Evolutionary conservation across 192 early-diverging fungal genomes (phyloP), one percentile per base, ranked within the genome.

Genomic region (Backusella sp.): DNA sequence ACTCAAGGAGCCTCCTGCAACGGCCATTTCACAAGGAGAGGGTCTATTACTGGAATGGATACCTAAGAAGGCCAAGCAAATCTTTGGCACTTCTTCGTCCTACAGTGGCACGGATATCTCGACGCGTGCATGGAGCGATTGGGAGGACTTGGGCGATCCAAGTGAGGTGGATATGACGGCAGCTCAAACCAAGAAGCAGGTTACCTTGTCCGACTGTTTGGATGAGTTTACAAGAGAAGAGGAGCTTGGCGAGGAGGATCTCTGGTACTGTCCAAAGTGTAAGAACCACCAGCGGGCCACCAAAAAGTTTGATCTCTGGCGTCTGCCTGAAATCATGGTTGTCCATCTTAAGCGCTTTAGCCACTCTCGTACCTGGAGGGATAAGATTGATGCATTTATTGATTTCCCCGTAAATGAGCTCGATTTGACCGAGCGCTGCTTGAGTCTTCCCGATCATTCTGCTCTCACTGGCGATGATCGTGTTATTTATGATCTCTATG

Each of bases 261-360:
- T 85, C 6, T 93, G 92, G 93, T 96, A 93, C 80, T 96, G 94
- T 76, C 86, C 89, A 42, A 81, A 84, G 21, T 96, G 94, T 75
- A 89, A 93, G 72, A 84, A 91, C 75, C 94, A 96, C 75, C 88
- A 88, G 73, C 80, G 84, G 35, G 94, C 90, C 14, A 92, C 90
- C 69, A 96, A 96, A 79, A 91, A 92, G 74, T 85, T 96, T 26
- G 92, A 94, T 66, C 79, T 96, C 49, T 96, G 92, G 91, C 87
- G 85, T 9, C 82, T 91, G 44, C 93, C 94, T 11, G 92, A 94
- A 81, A 86, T 91, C 42, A 81, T 96, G 26, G 92, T 96, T 3
- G 90, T 96, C 73, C 93, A 94, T 72, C 84, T 96, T 36, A 96
- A 96, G 79, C 86, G 94, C 32, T 96, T 96, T 79, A 89, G 91